These are phyloP conservation scores for Sclerotinia spermophila DNA, from an alignment of 2,329 filamentous ascomycete genomes.

Conservation along the genomic window DNA sequence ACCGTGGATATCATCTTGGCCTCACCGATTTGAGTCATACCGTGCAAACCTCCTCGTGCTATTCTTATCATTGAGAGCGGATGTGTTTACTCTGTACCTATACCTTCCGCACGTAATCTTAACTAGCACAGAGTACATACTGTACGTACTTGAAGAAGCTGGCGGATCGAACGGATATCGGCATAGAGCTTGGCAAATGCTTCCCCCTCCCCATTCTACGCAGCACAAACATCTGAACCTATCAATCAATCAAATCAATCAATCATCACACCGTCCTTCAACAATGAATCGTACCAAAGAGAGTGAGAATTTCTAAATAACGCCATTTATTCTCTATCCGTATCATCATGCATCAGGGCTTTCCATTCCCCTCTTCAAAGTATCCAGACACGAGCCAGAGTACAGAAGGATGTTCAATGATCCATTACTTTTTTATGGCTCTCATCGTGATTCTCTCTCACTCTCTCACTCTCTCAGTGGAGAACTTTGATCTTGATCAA, in stretches of 20 bases:
- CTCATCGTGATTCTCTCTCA: not conserved
- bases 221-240: not conserved
- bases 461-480: not conserved
- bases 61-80: not conserved
- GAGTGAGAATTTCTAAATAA: not conserved
- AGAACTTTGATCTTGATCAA: not conserved
- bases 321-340: not conserved
- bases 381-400: too few species aligned
- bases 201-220: not conserved
- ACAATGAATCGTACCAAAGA: not conserved
- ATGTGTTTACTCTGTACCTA: not conserved
- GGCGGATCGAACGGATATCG: not conserved
- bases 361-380: not conserved
- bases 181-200: not conserved
- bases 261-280: slow-evolving; percentile 6
- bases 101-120: not conserved
- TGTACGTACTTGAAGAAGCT: too few species aligned
- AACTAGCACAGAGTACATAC: too few species aligned
- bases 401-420: not conserved
- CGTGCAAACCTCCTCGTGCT: not conserved
- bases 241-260: not conserved
- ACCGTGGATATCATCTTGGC: not conserved
- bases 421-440: too few species aligned
- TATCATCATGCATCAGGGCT: not conserved
- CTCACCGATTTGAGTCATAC: not conserved